Base-by-base conservation (phyloP, 108 stramenopile genomes). In the Schizochytrium sp. region DNA sequence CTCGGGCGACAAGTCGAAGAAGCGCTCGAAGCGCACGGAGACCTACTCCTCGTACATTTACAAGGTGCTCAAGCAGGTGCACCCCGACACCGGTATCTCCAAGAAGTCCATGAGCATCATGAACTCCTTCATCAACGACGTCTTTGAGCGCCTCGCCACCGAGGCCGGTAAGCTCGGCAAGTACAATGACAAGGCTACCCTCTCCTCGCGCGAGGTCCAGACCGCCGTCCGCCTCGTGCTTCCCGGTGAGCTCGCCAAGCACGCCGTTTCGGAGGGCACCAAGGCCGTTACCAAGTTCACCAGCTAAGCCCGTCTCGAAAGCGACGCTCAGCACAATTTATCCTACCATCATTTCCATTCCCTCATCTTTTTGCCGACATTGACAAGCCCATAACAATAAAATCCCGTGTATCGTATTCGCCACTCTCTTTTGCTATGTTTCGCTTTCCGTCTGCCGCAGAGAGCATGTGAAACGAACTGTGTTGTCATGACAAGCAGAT, bases 111-210 rank as follows among this genome's bases (percentile, higher is more conserved):
- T 97, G 96, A 95, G 94, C 91, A 96, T 97, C 92, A 95, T 97
- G 96, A 96, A 96, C 96, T 96, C 96, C 76, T 96, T 96, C 94
- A 95, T 97, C 95, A 96, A 96, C 92, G 96, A 97, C 94, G 94
- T 97, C 92, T 96, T 96, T 93, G 96, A 96, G 94, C 95, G 96
- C 72, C 95, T 97, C 88, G 96, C 96, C 72, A 91, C 92, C 21
- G 96, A 97, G 93, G 96, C 97, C 59, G 96, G 96, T 87, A 95
- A 96, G 94, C 93, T 96, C 60, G 92, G 94, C 89, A 95, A 95
- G 14, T 97, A 96, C 96, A 97, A 95, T 95, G 96, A 96, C 95
- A 97, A 97, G 96, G 94, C 95, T 57, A 97, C 97, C 44, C 94
- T 97, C 60, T 94, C 93, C 83, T 95, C 96, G 44, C 94, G 96